Percentiles rank a stretch among this genome's conserved stretches.
Evolutionary conservation across 345 rosid species (phyloP).

Genomic region (Nasturtium officinale): DNA sequence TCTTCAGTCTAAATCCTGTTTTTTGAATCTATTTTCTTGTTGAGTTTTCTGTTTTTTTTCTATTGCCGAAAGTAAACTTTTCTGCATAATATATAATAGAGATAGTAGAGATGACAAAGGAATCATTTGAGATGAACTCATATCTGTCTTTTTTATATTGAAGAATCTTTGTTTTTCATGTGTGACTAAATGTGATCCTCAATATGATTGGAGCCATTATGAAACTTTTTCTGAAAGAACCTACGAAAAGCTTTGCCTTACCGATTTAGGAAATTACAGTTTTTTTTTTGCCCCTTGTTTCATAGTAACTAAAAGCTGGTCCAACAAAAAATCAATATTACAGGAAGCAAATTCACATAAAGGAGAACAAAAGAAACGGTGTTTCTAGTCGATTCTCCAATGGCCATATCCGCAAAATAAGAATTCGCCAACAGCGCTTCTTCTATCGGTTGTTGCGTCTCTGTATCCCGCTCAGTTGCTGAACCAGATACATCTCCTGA

Average conservation of each 20-base stretch:
- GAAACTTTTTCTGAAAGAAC: not conserved
- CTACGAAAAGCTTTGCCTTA: conserved; percentile 9
- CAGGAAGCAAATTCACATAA: conserved; percentile 17
- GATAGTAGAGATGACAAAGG: not conserved
- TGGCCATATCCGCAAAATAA: conserved; percentile 13
- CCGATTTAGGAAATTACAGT: not conserved
- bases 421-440: conserved; percentile 8
- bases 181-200: not conserved
- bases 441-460: conserved; percentile 12
- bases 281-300: not conserved
- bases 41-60: conserved; percentile 3
- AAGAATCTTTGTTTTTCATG: conserved; percentile 19
- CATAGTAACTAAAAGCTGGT: conserved; percentile 9
- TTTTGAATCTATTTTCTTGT: conserved; percentile 13
- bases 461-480: not conserved
- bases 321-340: conserved; percentile 10
- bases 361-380: conserved; percentile 1
- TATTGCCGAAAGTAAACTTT: conserved; percentile 4
- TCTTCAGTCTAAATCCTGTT: not conserved
- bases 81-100: not conserved
- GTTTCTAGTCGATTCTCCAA: conserved; percentile 16
- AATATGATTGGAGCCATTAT: conserved; percentile 5
- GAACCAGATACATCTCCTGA: conserved; percentile 7
- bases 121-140: conserved; percentile 26
- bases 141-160: not conserved